Evolutionary conservation across 805 yeast species (phyloP), one percentile per base, ranked within the genome.

Genomic region (Barnettozyma pratensis): DNA sequence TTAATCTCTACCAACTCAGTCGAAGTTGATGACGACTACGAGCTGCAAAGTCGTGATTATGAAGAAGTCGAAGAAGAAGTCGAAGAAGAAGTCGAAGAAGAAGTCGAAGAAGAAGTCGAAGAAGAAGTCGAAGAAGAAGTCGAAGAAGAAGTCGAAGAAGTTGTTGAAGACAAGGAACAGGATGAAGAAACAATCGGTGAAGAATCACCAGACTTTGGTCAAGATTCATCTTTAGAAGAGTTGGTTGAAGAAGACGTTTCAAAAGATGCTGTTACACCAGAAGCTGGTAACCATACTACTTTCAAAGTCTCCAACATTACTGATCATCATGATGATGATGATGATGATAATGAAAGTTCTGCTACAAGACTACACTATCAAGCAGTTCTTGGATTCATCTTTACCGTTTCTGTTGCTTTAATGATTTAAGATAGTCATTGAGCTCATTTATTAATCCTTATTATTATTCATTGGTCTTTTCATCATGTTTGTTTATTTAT

Each of bases 211-310:
- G 45, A 37, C 40, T 37, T 35, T 39, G 49, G 37, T 28, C 25
- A 31, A 6, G 48, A 46, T 9, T 25, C 39, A 5, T 41, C 45
- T 27, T 26, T 46, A 35, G 52, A 51, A 39, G 46, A 47, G 7
- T 37, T 52, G 27, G 47, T 47, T 26, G 19, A 47, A 37, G 49
- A 52, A 39, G 54, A 50, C 28, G 46, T 44, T 43, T 28, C 35
- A 12, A 39, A 30, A 37, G 37, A 45, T 25, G 35, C 27, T 12
- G 31, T 25, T 43, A 4, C 19, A 12, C 19, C 29, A 6, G 12
- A 10, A 12, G 26, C 26, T 14, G 43, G 46, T 30, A 43, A 46
- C 35, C 30, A 46, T 30, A 42, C 46, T 19, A 32, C 35, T 28
- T 35, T 44, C 5, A 8, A 8, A 31, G 8, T 11, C 11, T 48